Base-by-base conservation (phyloP, 2,329 filamentous ascomycete genomes). In the Xylaria sp. region DNA sequence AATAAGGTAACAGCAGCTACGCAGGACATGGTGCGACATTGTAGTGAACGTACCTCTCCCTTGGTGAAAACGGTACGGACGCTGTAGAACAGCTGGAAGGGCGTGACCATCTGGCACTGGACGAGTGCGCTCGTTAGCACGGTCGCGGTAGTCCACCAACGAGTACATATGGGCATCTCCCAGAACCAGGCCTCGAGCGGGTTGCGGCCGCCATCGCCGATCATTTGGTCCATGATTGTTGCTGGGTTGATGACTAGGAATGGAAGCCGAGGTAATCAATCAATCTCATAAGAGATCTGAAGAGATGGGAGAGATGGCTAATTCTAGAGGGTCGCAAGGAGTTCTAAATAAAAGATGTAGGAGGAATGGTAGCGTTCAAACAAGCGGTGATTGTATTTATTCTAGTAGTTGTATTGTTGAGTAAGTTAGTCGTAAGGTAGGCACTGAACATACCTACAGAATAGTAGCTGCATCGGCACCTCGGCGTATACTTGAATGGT, bases 161-260 rank as follows among this genome's bases (percentile, higher is more conserved):
- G 84, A 38, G 95, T 99, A 78, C 94, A 96, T 25, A 95, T 88
- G 3, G 95, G 95, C 91, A 97, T 97, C 78, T 99, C 95, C 85
- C 92, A 97, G 78, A 97, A 98, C 95, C 95, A 99, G 70, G 94
- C 90, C 78, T 98, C 95, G 7, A 99, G 84, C 43, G 94, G 95
- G 73, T 97, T 82, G 57, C 84, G 82, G 62, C 84, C 86, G 69
- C 83, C 85, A 61, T 86, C 85, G 63, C 79, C 78, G 75, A 87
- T 83, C 72, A 86, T 82, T 71, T 85, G 83, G 69, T 87, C 84
- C 84, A 87, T 87, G 64, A 35, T 67, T 57, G 51, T 47, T 38
- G n/a, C n/a, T n/a, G n/a, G n/a, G n/a, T n/a, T n/a, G n/a, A n/a
- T n/a, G 12, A 35, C 7, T 52, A 31, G 15, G 21, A 40, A 45